Evolutionary conservation across 192 early-diverging fungal species (phyloP), one percentile per base, ranked within the genome.

Genomic region (Gigaspora rosea): DNA sequence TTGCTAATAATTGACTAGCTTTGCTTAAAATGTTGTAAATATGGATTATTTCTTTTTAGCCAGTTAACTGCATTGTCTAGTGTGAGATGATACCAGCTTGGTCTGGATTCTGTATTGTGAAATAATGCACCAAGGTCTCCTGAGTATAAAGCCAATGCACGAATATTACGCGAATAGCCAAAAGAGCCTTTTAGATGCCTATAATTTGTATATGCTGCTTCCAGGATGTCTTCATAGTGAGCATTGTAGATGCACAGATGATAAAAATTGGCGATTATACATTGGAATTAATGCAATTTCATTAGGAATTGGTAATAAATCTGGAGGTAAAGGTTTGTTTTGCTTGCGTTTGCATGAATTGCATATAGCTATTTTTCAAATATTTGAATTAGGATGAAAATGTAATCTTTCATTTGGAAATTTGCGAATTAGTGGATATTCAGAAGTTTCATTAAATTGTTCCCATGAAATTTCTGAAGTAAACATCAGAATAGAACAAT

Each of bases 151-250:
- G 41, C 27, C 7, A 70, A 49, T 27, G 68, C 68, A 51, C 27
- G 18, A 48, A 22, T 22, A 49, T 70, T 50, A 12, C 49, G 2
- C 22, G 49, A 50, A 70, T 50, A 50, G 22, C 0, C 32, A 13
- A 70, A 35, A 15, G n/a, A 18, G 8, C 68, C 68, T 12, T 9
- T 50, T 8, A 70, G n/a, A 6, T 48, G 22, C 3, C 18, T 15
- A 70, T 70, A 70, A 51, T 70, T 52, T 32, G 50, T 52, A 70
- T 51, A 70, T 13, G 41, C 52, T 70, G 22, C 57, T 59, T 10
- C 22, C 18, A 3, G 57, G 18, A 59, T 9, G 8, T 59, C 57
- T 9, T 22, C n/a, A 0, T 59, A 59, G 22, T 20, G n/a, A 59
- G 22, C 57, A 59, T 1, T 22, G 9, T 10, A 59, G 57, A 50